A percentile compares a stretch with the other conserved stretches of the same genome.
These are phyloP conservation scores for Rhizoclosmatium globosum DNA, from an alignment of 192 early-diverging fungal species.

Conservation along the genomic window DNA sequence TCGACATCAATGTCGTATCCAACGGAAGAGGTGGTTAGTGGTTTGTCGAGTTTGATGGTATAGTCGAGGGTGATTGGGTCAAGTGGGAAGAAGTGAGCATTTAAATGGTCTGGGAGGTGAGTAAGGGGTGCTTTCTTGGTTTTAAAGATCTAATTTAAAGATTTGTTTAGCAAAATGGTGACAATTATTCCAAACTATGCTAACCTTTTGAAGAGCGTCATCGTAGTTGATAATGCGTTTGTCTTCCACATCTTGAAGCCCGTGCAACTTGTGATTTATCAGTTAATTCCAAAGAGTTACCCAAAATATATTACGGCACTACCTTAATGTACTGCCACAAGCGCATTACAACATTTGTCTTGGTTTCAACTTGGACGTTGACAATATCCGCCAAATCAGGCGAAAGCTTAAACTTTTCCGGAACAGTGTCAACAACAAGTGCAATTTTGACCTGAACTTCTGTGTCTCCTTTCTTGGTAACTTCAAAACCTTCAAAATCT, in stretches of 20 bases:
- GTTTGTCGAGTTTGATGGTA: slow-evolving; percentile 83
- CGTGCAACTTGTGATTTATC: slow-evolving; percentile 65
- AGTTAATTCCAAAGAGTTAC: neutral
- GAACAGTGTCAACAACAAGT: slow-evolving; percentile 78
- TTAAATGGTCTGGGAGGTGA: slow-evolving; percentile 82
- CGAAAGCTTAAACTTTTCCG: slow-evolving; percentile 83
- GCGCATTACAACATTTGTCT: slow-evolving; percentile 79
- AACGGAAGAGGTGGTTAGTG: slow-evolving; percentile 73
- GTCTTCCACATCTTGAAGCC: slow-evolving; percentile 90
- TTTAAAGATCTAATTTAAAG: slow-evolving; percentile 66
- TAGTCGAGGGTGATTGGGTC: slow-evolving; percentile 93
- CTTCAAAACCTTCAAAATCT: slow-evolving; percentile 89
- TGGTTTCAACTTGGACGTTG: slow-evolving; percentile 77
- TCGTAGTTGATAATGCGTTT: slow-evolving; percentile 89
- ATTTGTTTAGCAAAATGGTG: neutral
- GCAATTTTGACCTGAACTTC: slow-evolving; percentile 84
- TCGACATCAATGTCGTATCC: slow-evolving; percentile 96
- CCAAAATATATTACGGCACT: neutral
- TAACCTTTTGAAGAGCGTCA: slow-evolving; percentile 69
- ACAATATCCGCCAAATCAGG: slow-evolving; percentile 78
- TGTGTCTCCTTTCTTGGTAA: slow-evolving; percentile 88
- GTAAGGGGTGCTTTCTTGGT: slow-evolving; percentile 76
- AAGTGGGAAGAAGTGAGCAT: slow-evolving; percentile 73
- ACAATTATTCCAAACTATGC: neutral
- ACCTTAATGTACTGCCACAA: slow-evolving; percentile 98